Percentiles rank a stretch among this genome's conserved stretches.
Evolutionary conservation across 106 monocot genomes (phyloP).

Genomic region (Amphibolis antarctica): DNA sequence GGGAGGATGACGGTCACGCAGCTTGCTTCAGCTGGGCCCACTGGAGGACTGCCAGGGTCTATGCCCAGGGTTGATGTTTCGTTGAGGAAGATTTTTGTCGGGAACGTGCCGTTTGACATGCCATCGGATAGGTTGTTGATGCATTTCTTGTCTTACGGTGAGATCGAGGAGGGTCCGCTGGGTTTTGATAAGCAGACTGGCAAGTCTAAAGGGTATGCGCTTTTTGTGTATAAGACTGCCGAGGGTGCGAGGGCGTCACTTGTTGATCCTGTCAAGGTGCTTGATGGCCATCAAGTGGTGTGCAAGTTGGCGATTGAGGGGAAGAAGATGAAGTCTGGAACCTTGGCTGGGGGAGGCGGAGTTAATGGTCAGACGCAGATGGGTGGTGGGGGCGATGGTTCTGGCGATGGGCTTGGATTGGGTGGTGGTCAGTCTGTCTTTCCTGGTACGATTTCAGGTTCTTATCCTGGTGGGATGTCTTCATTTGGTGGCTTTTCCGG

Average conservation of each 20-base stretch:
- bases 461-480: slow-evolving; percentile 24
- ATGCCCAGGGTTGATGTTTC: slow-evolving; percentile 28
- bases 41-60: slow-evolving; percentile 10
- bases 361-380: slow-evolving; percentile 7
- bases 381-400: slow-evolving; percentile 7
- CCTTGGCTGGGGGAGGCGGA: not conserved
- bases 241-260: slow-evolving; percentile 59
- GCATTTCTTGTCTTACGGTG: slow-evolving; percentile 60
- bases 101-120: slow-evolving; percentile 67
- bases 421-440: slow-evolving; percentile 4
- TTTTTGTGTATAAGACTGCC: slow-evolving; percentile 76
- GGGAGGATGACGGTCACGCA: slow-evolving; percentile 76
- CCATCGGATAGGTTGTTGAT: slow-evolving; percentile 51
- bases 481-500: slow-evolving; percentile 24
- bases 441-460: slow-evolving; percentile 2
- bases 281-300: slow-evolving; percentile 41
- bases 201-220: slow-evolving; percentile 57
- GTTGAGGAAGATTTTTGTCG: slow-evolving; percentile 69
- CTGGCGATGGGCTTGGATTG: slow-evolving; percentile 13
- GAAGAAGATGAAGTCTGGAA: slow-evolving; percentile 47
- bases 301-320: slow-evolving; percentile 73
- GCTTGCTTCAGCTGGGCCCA: slow-evolving; percentile 48
- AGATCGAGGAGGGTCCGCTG: slow-evolving; percentile 91
- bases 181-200: slow-evolving; percentile 78
- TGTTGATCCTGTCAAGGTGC: slow-evolving; percentile 46